Conservation (phyloP, 495 filamentous ascomycete species). For the Jackrogersella minutella region DNA sequence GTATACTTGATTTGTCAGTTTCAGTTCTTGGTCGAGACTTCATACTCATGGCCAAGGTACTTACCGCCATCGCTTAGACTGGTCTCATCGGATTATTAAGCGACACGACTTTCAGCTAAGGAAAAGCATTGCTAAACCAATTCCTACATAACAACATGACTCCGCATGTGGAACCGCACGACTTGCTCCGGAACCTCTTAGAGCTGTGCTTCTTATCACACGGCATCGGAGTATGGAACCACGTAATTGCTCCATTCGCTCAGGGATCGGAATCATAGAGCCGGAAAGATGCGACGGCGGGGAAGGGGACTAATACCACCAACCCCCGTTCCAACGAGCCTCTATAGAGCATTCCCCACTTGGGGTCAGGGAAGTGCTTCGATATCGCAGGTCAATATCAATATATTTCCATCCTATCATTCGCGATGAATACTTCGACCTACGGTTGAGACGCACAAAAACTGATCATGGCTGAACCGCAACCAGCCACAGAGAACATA, state of each 20-base stretch:
- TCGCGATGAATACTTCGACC: neutral
- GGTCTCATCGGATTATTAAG: no score
- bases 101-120: no score
- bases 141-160: neutral
- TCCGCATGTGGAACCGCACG: neutral
- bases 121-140: no score
- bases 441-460: neutral
- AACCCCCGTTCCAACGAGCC: neutral
- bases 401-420: neutral
- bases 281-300: slow-evolving; percentile 22
- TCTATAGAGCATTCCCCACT: slow-evolving; percentile 14
- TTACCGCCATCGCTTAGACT: no score
- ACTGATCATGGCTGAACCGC: slow-evolving; percentile 21
- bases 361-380: neutral
- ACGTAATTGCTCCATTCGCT: slow-evolving; percentile 18
- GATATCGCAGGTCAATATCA: slow-evolving; percentile 2
- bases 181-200: neutral
- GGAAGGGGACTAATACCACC: slow-evolving; percentile 14
- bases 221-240: slow-evolving; percentile 18
- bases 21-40: no score
- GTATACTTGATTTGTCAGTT: no score
- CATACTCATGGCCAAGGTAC: no score
- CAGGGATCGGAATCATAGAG: slow-evolving; percentile 14
- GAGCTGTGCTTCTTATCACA: slow-evolving; percentile 9
- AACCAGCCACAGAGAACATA: neutral